A percentile compares a stretch with the other conserved stretches of the same genome.
Conservation (phyloP, 164 flowering plant species). For the Magnolia officinalis region DNA sequence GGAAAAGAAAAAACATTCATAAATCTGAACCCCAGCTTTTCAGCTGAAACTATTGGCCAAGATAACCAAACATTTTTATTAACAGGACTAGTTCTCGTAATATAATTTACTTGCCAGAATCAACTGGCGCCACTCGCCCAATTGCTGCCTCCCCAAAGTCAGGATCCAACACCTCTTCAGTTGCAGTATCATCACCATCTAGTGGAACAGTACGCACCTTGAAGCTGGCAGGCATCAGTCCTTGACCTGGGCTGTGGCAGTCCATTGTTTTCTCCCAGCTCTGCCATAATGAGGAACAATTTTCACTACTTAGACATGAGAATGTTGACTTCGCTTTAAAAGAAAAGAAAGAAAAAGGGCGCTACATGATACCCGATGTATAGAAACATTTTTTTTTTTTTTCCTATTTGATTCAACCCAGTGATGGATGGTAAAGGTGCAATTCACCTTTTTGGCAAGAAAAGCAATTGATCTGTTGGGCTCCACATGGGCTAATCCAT, state of each 20-base stretch:
- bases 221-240: conserved; percentile 87
- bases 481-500: too few species aligned
- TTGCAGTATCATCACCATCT: conserved; percentile 69
- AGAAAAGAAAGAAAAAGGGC: background rate
- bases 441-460: background rate
- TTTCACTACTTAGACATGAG: background rate
- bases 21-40: background rate
- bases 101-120: conserved; percentile 42
- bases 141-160: conserved; percentile 92
- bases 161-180: conserved; percentile 76
- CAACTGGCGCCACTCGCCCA: conserved; percentile 91
- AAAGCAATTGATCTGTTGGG: background rate
- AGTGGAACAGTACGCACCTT: conserved; percentile 78
- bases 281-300: conserved; percentile 22
- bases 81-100: background rate
- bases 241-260: conserved; percentile 86
- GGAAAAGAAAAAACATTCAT: background rate
- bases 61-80: background rate
- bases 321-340: background rate
- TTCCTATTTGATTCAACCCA: too few species aligned
- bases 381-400: too few species aligned
- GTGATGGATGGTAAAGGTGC: background rate
- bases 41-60: background rate
- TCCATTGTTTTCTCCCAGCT: conserved; percentile 94
- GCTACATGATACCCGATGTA: too few species aligned